phyloP scores from a whole-genome alignment of 129 eudicot genomes.

The Apium graveolens region DNA sequence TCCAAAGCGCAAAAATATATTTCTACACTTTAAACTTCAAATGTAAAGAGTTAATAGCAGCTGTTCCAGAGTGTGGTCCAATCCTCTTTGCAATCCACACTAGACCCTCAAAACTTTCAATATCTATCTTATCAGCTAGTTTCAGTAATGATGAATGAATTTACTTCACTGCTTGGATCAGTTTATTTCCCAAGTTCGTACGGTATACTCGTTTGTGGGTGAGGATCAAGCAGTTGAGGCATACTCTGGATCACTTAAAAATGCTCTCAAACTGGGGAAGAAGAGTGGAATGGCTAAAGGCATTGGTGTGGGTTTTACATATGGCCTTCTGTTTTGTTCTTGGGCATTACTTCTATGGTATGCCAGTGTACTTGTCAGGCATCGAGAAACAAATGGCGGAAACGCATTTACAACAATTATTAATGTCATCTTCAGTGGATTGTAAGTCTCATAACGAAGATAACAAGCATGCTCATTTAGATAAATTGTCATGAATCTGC shows the following conservation, averaged over 20 bases:
- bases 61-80: background rate
- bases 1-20: background rate
- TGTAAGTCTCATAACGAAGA: slow-evolving; percentile 37
- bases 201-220: slow-evolving; percentile 78
- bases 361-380: slow-evolving; percentile 68
- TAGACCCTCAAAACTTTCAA: background rate
- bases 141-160: background rate
- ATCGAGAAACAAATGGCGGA: slow-evolving; percentile 62
- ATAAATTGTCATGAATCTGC: background rate
- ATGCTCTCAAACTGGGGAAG: slow-evolving; percentile 62
- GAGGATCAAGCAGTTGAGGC: slow-evolving; percentile 54
- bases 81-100: background rate
- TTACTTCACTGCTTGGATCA: slow-evolving; percentile 24
- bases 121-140: background rate
- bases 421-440: slow-evolving; percentile 80
- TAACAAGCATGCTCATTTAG: background rate
- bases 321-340: slow-evolving; percentile 60
- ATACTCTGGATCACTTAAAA: slow-evolving; percentile 53
- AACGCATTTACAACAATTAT: slow-evolving; percentile 73
- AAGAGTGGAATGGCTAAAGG: slow-evolving; percentile 73
- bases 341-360: slow-evolving; percentile 96
- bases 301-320: slow-evolving; percentile 74
- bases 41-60: background rate
- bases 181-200: slow-evolving; percentile 72
- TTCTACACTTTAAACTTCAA: background rate